These are phyloP conservation scores for Astragalus membranaceus DNA, from an alignment of 306 rosid species.

Conservation along the genomic window DNA sequence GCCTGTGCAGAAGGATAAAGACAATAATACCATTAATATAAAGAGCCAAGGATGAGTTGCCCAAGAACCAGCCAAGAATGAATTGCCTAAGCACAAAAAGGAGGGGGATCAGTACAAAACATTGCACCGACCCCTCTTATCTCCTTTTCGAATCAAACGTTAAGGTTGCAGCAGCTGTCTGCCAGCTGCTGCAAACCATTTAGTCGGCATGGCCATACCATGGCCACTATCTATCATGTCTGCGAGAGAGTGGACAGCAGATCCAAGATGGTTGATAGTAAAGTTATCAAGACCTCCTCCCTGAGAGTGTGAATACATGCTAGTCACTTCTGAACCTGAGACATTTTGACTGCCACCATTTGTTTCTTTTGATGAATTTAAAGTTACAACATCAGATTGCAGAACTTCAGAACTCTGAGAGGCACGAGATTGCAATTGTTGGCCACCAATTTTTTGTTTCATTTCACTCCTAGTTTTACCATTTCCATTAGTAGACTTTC, in stretches of 20 bases:
- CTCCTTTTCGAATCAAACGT: constrained; percentile 38
- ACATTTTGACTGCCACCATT: constrained; percentile 53
- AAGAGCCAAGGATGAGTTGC: constrained; percentile 84
- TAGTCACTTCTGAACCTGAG: constrained; percentile 74
- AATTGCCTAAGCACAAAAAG: constrained; percentile 49
- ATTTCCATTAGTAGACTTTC: constrained; percentile 16
- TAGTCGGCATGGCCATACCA: constrained; percentile 42
- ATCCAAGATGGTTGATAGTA: constrained; percentile 42
- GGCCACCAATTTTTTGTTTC: constrained; percentile 22
- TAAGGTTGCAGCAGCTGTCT: constrained; percentile 62
- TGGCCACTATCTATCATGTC: constrained; percentile 44
- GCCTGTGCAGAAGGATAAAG: constrained; percentile 22
- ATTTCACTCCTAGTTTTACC: constrained; percentile 24
- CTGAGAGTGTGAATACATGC: constrained; percentile 48
- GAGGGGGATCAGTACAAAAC: constrained; percentile 25
- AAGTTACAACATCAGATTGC: constrained; percentile 64
- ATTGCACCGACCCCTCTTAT: constrained; percentile 29
- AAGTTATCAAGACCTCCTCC: constrained; percentile 51
- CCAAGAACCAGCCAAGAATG: constrained; percentile 44
- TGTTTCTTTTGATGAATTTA: constrained; percentile 60
- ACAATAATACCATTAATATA: background rate
- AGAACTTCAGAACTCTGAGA: constrained; percentile 66
- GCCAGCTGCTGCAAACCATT: constrained; percentile 67
- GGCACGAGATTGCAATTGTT: constrained; percentile 33
- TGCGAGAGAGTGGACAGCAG: constrained; percentile 44